Evolutionary conservation across 768 basidiomycete genomes (phyloP), one percentile per base, ranked within the genome.

Genomic region (Russula dissimulans): DNA sequence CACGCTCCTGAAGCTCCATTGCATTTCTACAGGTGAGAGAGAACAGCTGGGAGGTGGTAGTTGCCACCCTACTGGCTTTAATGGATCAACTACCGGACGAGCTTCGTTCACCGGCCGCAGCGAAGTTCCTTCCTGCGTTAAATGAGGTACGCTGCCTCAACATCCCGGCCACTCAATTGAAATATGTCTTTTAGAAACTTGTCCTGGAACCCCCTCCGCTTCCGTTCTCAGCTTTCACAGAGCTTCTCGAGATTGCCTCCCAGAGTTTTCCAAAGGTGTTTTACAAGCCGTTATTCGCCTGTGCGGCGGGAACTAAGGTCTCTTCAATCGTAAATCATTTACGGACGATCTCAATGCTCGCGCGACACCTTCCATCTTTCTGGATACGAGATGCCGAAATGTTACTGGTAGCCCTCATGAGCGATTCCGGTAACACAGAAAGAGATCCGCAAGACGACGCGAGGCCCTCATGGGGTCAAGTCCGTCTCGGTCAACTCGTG

Each of bases 341-440:
- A 0, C 78, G 80, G 47, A 75, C 78, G 4, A 68, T 90, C 48
- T 72, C 75, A 14, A 75, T 79, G 2, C 65, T 86, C 56, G 74
- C 81, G 5, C 77, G 75, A 34, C 80, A 81, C 66, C 72, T 87
- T 15, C 76, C 80, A 2, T 81, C 83, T 61, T 81, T 84, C 65
- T 89, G 86, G 87, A 76, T 77, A 7, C 76, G 79, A 26, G 83
- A 89, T 68, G 75, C 82, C 6, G 88, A 89, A 65, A 90, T 91
- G 87, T 73, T 89, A 65, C 76, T 83, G 4, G 78, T 89, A 3
- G 87, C 84, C 10, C 67, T 89, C 44, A 79, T 86, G 77, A 81
- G 79, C 58, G 81, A 82, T 61, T 70, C 75, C 9, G 62, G 61
- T 43, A 54, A 52, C 38, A 68, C 67, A 7, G 71, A 68, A 11